Evolutionary conservation across 75 land plant genomes (phyloP).

Genomic region (Chamaecyparis obtusa): DNA sequence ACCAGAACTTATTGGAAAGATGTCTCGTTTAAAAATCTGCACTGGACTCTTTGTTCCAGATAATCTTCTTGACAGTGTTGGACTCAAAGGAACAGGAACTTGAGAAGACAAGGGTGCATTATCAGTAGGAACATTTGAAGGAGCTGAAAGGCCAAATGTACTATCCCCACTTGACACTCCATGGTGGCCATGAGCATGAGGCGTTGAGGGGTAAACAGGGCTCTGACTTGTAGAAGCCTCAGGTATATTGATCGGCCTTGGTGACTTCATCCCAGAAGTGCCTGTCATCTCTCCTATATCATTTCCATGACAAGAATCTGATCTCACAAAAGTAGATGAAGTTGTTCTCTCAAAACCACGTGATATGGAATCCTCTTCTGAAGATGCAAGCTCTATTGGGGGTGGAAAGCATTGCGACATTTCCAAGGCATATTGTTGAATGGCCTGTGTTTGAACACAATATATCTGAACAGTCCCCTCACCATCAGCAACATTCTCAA

Average conservation of each 20-base stretch:
- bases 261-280: slow-evolving; percentile 23
- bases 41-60: slow-evolving; percentile 46
- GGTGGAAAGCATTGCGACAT: slow-evolving; percentile 76
- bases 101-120: slow-evolving; percentile 25
- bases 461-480: slow-evolving; percentile 71
- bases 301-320: slow-evolving; percentile 17
- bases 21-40: slow-evolving; percentile 33
- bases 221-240: slow-evolving; percentile 18
- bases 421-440: slow-evolving; percentile 91
- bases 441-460: slow-evolving; percentile 93
- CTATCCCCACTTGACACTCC: slow-evolving; percentile 24
- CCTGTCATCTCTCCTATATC: slow-evolving; percentile 3
- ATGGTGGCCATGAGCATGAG: slow-evolving; percentile 13
- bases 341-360: slow-evolving; percentile 19
- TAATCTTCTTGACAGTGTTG: slow-evolving; percentile 33
- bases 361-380: slow-evolving; percentile 33
- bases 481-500: slow-evolving; percentile 46
- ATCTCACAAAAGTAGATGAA: slow-evolving; percentile 7
- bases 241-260: slow-evolving; percentile 12
- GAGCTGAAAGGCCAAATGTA: slow-evolving; percentile 15
- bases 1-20: slow-evolving; percentile 5
- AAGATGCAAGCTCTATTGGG: slow-evolving; percentile 23
- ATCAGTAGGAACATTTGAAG: slow-evolving; percentile 19
- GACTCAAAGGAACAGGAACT: slow-evolving; percentile 44
- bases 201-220: slow-evolving; percentile 16